phyloP scores from a whole-genome alignment of 2,329 filamentous ascomycete genomes.

The Fusarium floridanum region DNA sequence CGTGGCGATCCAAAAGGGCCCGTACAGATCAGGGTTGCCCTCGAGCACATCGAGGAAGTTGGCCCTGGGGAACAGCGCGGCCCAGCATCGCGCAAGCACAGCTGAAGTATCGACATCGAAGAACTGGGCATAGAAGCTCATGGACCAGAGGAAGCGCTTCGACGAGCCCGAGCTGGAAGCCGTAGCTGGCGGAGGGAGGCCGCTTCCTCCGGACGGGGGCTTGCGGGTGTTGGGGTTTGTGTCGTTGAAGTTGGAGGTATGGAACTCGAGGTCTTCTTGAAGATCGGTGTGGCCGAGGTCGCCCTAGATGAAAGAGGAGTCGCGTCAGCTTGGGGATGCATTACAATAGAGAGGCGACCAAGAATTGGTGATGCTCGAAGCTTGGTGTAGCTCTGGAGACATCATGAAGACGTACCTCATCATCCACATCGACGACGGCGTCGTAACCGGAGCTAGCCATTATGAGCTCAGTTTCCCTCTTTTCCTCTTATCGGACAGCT shows the following conservation, averaged over 20 bases:
- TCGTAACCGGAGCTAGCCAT: slow-evolving; percentile 94
- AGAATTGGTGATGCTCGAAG: slow-evolving; percentile 8
- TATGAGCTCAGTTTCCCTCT: slow-evolving; percentile 36
- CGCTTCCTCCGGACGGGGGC: slow-evolving; percentile 56
- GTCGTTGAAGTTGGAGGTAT: slow-evolving; percentile 87
- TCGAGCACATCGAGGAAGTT: slow-evolving; percentile 98
- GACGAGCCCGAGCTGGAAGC: slow-evolving; percentile 61
- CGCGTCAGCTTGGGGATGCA: slow-evolving; percentile 25
- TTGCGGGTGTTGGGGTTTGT: slow-evolving; percentile 64
- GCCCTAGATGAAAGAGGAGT: slow-evolving; percentile 69
- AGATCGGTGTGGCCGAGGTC: slow-evolving; percentile 98
- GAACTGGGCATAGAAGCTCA: slow-evolving; percentile 96
- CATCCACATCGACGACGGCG: slow-evolving; percentile 96
- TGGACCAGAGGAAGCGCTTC: slow-evolving; percentile 92
- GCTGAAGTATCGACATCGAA: slow-evolving; percentile 97
- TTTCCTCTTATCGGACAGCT: neutral
- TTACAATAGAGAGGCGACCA: neutral
- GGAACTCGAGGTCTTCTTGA: slow-evolving; percentile 99
- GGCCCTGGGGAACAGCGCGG: slow-evolving; percentile 88
- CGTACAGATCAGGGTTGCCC: slow-evolving; percentile 96
- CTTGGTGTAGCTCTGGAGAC: slow-evolving; percentile 30
- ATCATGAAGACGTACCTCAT: slow-evolving; percentile 73
- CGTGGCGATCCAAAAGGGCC: slow-evolving; percentile 98
- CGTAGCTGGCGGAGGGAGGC: slow-evolving; percentile 71
- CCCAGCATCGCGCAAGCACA: slow-evolving; percentile 87